Percentiles rank a stretch among this genome's conserved stretches.
phyloP scores from a whole-genome alignment of 257 asterid species.

The Gentiana dahurica region DNA sequence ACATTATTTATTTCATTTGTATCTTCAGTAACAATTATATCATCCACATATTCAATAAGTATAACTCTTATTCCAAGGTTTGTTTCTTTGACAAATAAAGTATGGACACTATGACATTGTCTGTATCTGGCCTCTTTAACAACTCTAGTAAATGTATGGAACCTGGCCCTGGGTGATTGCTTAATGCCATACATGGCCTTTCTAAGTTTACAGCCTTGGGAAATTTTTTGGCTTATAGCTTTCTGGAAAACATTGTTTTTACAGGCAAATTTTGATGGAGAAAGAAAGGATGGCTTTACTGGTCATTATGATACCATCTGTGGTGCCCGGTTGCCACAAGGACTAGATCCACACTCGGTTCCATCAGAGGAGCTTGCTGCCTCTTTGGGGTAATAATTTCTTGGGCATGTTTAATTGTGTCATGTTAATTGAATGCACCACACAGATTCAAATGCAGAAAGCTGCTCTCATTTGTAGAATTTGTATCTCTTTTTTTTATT shows the following conservation, averaged over 20 bases:
- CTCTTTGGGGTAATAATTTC: conserved; percentile 64
- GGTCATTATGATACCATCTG: conserved; percentile 83
- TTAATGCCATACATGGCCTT: too few species aligned
- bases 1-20: background rate
- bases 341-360: conserved; percentile 97
- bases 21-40: background rate
- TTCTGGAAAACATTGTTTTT: conserved; percentile 11
- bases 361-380: conserved; percentile 89
- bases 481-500: too few species aligned
- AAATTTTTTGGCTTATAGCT: conserved; percentile 8
- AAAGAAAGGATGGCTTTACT: conserved; percentile 46
- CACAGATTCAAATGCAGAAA: background rate
- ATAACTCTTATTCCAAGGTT: too few species aligned
- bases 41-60: too few species aligned
- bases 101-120: too few species aligned
- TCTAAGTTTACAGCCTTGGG: background rate
- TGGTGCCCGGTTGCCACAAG: conserved; percentile 86
- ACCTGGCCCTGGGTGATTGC: too few species aligned
- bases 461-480: background rate
- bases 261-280: conserved; percentile 69
- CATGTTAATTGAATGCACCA: background rate
- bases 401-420: conserved; percentile 1
- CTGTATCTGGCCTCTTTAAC: too few species aligned
- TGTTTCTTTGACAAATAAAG: too few species aligned
- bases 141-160: too few species aligned